Percentiles rank a stretch among this genome's conserved stretches.
phyloP scores from a whole-genome alignment of 2,329 filamentous ascomycete species.

The Botryotinia calthae region DNA sequence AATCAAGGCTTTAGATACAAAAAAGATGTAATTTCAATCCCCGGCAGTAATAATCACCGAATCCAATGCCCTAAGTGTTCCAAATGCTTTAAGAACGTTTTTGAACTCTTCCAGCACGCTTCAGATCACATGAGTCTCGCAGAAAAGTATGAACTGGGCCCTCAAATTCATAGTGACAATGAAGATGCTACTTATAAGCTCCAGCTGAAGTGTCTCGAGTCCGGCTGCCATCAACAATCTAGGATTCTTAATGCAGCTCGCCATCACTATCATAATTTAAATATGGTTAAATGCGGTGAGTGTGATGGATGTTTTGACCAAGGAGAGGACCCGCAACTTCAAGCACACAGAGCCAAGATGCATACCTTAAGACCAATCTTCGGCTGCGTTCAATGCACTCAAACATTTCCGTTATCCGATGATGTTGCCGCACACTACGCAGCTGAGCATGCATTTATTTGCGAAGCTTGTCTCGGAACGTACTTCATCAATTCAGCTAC shows the following conservation, averaged over 20 bases:
- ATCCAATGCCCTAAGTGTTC: background rate
- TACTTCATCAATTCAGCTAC: background rate
- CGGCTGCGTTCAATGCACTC: background rate
- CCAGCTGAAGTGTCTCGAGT: background rate
- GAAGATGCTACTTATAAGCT: too few species aligned
- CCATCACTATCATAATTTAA: background rate
- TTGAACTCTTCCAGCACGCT: background rate
- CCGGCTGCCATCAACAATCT: background rate
- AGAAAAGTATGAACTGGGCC: too few species aligned
- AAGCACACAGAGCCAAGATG: background rate
- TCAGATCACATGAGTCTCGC: background rate
- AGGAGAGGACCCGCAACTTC: background rate
- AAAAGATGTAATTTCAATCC: too few species aligned
- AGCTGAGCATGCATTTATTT: background rate
- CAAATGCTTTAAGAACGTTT: background rate
- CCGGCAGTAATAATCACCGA: too few species aligned
- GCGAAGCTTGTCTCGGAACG: background rate
- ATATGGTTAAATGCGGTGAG: background rate
- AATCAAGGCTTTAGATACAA: too few species aligned
- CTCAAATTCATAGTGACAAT: too few species aligned
- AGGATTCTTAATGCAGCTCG: background rate
- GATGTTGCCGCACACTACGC: background rate
- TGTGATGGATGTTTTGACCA: background rate
- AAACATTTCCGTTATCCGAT: background rate
- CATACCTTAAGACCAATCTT: background rate